Evolutionary conservation across 148 eudicot genomes (phyloP).

Genomic region (Dysphania ambrosioides): DNA sequence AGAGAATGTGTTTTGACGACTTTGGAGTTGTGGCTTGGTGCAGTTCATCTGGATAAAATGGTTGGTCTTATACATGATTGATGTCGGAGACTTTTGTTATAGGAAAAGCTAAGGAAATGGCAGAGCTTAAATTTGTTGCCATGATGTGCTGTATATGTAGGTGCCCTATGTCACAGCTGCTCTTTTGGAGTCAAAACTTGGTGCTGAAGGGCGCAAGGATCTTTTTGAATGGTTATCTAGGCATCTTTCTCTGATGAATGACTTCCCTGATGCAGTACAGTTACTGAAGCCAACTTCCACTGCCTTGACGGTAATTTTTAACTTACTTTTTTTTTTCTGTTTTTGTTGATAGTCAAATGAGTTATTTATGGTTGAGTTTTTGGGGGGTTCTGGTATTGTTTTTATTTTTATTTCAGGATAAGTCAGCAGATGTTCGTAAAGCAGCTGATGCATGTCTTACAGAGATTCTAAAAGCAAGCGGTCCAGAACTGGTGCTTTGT

Average conservation of each 20-base stretch:
- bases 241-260: constrained; percentile 56
- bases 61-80: constrained; percentile 31
- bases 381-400: neutral
- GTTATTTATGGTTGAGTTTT: neutral
- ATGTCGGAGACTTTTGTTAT: neutral
- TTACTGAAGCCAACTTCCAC: constrained; percentile 71
- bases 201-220: constrained; percentile 98
- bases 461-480: constrained; percentile 78
- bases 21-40: constrained; percentile 85
- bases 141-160: constrained; percentile 32
- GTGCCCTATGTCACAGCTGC: constrained; percentile 72
- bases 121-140: neutral
- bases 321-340: neutral
- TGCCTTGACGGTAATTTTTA: constrained; percentile 74
- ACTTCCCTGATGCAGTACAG: constrained; percentile 75
- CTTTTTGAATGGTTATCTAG: constrained; percentile 89
- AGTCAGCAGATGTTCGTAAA: constrained; percentile 99
- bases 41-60: constrained; percentile 98
- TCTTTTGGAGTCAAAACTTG: constrained; percentile 72
- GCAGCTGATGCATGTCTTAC: constrained; percentile 83
- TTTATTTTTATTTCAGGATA: constrained; percentile 64
- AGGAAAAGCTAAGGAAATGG: neutral
- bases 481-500: constrained; percentile 59
- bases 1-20: constrained; percentile 80
- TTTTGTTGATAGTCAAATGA: neutral